phyloP scores from a whole-genome alignment of 2,329 filamentous ascomycete species.

The Zymoseptoria tritici region DNA sequence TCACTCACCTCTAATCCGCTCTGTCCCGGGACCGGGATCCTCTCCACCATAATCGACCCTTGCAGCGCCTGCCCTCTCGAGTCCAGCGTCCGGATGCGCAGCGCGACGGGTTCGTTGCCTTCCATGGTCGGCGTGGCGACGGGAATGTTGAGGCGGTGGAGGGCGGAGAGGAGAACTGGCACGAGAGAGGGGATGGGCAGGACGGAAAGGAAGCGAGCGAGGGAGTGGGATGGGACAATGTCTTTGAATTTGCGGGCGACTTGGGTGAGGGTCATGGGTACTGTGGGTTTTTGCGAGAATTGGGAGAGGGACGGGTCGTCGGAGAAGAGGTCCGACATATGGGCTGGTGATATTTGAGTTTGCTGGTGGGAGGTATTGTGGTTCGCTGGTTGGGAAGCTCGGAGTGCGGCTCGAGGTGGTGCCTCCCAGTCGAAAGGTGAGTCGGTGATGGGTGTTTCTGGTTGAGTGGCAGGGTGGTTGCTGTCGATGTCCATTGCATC shows the following conservation, averaged over 20 bases:
- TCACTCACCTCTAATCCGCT: slow-evolving; percentile 59
- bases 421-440: slow-evolving; percentile 78
- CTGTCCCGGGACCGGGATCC: slow-evolving; percentile 44
- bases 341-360: slow-evolving; percentile 11
- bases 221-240: slow-evolving; percentile 77
- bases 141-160: slow-evolving; percentile 80
- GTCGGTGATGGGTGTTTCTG: slow-evolving; percentile 68
- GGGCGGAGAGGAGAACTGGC: slow-evolving; percentile 68
- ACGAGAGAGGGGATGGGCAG: slow-evolving; percentile 68
- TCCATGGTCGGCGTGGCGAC: slow-evolving; percentile 42
- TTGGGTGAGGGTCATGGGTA: slow-evolving; percentile 81
- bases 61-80: slow-evolving; percentile 63
- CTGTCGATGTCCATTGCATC: slow-evolving; percentile 63
- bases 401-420: slow-evolving; percentile 51
- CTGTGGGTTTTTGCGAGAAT: slow-evolving; percentile 70
- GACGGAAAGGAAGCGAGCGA: slow-evolving; percentile 87
- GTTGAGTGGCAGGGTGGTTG: slow-evolving; percentile 56
- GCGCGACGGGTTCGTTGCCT: slow-evolving; percentile 42
- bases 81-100: slow-evolving; percentile 70
- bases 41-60: slow-evolving; percentile 68
- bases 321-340: slow-evolving; percentile 56
- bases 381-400: slow-evolving; percentile 34
- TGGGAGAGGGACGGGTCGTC: slow-evolving; percentile 81
- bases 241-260: slow-evolving; percentile 81
- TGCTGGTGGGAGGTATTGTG: slow-evolving; percentile 24